Evolutionary conservation across 2,329 filamentous ascomycete genomes (phyloP).

Genomic region (Tolypocladium sp.): DNA sequence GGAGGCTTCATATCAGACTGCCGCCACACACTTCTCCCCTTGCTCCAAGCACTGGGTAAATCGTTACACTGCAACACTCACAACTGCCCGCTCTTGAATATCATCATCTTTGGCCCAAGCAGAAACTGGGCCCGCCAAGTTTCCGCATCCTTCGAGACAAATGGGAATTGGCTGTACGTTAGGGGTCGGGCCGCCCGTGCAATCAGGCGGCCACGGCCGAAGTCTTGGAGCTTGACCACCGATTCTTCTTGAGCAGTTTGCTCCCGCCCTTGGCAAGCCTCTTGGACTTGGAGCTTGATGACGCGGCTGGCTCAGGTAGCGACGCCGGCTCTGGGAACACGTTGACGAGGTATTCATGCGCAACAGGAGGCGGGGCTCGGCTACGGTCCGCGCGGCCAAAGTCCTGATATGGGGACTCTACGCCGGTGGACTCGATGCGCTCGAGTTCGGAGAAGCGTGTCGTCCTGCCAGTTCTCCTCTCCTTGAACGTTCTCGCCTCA

Average conservation of each 20-base stretch:
- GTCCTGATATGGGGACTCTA: constrained; percentile 6
- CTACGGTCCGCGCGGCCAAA: constrained; percentile 3
- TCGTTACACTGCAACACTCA: not conserved
- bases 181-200: not conserved
- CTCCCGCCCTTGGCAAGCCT: constrained; percentile 20
- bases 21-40: not conserved
- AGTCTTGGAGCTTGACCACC: constrained; percentile 11
- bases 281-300: constrained; percentile 13
- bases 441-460: constrained; percentile 21
- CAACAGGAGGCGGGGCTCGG: constrained; percentile 5
- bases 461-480: constrained; percentile 10
- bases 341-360: constrained; percentile 11
- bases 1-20: not conserved
- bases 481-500: constrained; percentile 6
- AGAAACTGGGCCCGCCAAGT: not conserved
- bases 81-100: not conserved
- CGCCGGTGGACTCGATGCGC: constrained; percentile 16
- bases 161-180: not conserved
- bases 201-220: constrained; percentile 7
- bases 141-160: not conserved
- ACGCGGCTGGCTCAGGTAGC: constrained; percentile 7
- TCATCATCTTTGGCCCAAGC: not conserved
- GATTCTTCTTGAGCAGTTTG: constrained; percentile 15
- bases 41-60: not conserved
- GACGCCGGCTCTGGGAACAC: constrained; percentile 11